These are phyloP conservation scores for Suillus placidus DNA, from an alignment of 768 basidiomycete species.

Conservation along the genomic window DNA sequence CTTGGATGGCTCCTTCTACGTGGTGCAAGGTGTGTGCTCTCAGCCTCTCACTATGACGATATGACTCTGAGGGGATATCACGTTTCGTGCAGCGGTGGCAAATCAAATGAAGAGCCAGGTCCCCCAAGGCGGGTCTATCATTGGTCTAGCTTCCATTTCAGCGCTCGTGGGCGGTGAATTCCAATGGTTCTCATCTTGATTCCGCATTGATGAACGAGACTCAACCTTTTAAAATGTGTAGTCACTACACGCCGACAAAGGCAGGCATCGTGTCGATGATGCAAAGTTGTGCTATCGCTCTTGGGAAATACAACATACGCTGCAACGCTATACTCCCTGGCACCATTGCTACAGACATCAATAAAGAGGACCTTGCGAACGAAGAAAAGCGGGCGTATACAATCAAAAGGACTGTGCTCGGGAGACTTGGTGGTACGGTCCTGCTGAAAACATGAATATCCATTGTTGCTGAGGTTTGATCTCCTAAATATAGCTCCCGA, in stretches of 20 bases:
- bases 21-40: slow-evolving; percentile 53
- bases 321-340: slow-evolving; percentile 75
- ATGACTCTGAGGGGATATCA: slow-evolving; percentile 12
- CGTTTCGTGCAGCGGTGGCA: slow-evolving; percentile 52
- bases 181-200: slow-evolving; percentile 51
- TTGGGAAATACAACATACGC: slow-evolving; percentile 76
- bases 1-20: slow-evolving; percentile 75
- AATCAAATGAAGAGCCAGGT: slow-evolving; percentile 72
- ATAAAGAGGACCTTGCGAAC: slow-evolving; percentile 72
- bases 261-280: slow-evolving; percentile 77
- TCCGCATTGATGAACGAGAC: not conserved
- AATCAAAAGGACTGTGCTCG: slow-evolving; percentile 64
- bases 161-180: slow-evolving; percentile 76
- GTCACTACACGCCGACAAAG: slow-evolving; percentile 81
- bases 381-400: slow-evolving; percentile 60
- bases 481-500: slow-evolving; percentile 48
- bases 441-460: not conserved
- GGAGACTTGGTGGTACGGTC: slow-evolving; percentile 59
- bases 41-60: not conserved
- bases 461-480: not conserved
- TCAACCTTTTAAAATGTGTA: slow-evolving; percentile 20
- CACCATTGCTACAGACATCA: slow-evolving; percentile 77
- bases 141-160: slow-evolving; percentile 78
- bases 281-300: slow-evolving; percentile 77
- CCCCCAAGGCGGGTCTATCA: slow-evolving; percentile 74